Evolutionary conservation across 176 grass and related monocot species (phyloP).

Genomic region (Bonia amplexicaulis): DNA sequence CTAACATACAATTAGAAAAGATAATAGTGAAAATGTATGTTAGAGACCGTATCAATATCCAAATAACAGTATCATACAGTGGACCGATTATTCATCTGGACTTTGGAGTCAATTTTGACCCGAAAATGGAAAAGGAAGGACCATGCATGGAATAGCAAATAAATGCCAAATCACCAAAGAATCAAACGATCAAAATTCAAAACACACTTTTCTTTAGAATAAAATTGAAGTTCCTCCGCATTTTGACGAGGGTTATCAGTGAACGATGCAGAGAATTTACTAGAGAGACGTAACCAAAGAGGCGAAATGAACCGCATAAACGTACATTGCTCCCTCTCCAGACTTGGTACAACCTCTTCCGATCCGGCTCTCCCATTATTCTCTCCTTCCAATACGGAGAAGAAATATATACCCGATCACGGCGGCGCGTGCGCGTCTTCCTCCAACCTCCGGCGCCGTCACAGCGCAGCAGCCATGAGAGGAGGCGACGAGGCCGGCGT

Average conservation of each 20-base stretch:
- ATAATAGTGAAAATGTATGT: too few relatives aligned
- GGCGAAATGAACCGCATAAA: neutral
- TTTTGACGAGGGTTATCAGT: neutral
- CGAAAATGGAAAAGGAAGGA: neutral
- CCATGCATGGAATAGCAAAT: neutral
- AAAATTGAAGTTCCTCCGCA: neutral
- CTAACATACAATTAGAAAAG: too few relatives aligned
- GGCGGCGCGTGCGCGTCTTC: neutral
- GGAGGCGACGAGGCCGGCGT: neutral
- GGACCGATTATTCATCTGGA: neutral
- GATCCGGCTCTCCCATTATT: constrained; percentile 37
- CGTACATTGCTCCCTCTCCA: constrained; percentile 91
- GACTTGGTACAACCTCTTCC: constrained; percentile 71
- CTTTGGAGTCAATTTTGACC: neutral
- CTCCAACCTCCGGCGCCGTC: neutral
- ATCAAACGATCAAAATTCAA: neutral
- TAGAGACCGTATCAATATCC: too few relatives aligned
- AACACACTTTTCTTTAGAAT: neutral
- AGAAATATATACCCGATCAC: neutral
- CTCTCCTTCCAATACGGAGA: constrained; percentile 1
- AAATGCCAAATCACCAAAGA: neutral
- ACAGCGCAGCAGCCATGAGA: neutral
- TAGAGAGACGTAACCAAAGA: neutral
- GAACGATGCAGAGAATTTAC: neutral
- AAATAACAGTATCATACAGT: neutral